Conservation (phyloP, 2,329 filamentous ascomycete species). For the Pezicula carpinea region DNA sequence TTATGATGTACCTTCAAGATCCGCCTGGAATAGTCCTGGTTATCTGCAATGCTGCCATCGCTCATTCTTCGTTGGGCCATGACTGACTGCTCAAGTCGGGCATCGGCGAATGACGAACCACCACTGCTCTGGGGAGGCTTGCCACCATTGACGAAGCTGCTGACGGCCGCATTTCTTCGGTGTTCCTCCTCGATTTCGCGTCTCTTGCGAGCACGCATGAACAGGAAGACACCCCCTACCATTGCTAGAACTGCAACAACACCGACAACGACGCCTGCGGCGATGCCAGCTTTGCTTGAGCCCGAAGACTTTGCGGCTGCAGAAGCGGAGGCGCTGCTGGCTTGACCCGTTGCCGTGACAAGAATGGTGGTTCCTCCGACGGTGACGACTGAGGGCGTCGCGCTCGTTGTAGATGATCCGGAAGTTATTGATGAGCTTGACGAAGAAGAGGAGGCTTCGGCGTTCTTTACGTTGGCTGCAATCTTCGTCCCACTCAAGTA, state of each 20-base stretch:
- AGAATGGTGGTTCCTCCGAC: conserved; percentile 24
- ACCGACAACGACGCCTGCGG: conserved; percentile 81
- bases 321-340: conserved; percentile 10
- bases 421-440: conserved; percentile 5
- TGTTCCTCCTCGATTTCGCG: conserved; percentile 79
- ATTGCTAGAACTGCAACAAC: conserved; percentile 65
- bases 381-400: conserved; percentile 23
- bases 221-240: conserved; percentile 67
- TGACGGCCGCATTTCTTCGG: conserved; percentile 73
- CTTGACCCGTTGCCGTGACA: conserved; percentile 17
- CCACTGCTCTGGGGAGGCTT: conserved; percentile 60
- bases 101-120: conserved; percentile 69
- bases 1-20: conserved; percentile 76
- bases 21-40: conserved; percentile 92
- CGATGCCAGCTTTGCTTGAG: conserved; percentile 66
- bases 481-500: conserved; percentile 20
- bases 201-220: conserved; percentile 70
- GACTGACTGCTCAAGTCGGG: conserved; percentile 77
- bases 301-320: conserved; percentile 7
- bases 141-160: conserved; percentile 64
- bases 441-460: conserved; percentile 8
- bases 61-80: conserved; percentile 82
- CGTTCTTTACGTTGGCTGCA: conserved; percentile 10
- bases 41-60: conserved; percentile 93
- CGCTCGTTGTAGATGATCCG: conserved; percentile 14